phyloP scores from a whole-genome alignment of 1,139 yeast species.

The Sugiyamaella xylanicola region DNA sequence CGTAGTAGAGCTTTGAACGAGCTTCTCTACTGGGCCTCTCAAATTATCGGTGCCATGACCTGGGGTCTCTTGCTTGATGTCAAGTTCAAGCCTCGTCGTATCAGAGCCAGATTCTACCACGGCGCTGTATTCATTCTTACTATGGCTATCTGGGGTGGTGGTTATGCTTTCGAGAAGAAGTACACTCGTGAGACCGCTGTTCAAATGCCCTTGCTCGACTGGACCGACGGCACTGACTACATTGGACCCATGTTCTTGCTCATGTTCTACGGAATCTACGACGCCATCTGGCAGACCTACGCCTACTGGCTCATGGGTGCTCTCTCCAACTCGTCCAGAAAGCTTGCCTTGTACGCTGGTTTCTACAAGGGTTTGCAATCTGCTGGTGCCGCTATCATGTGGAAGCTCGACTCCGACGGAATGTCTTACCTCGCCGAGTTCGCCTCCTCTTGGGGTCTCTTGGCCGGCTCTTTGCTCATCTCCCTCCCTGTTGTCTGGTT shows the following conservation, averaged over 20 bases:
- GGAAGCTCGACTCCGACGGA: conserved; percentile 56
- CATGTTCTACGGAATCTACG: conserved; percentile 61
- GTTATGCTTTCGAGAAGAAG: conserved; percentile 53
- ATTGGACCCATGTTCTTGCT: conserved; percentile 63
- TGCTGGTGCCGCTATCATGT: conserved; percentile 62
- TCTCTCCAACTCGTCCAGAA: conserved; percentile 57
- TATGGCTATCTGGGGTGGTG: conserved; percentile 64
- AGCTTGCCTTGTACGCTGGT: conserved; percentile 61
- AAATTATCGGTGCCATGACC: conserved; percentile 58
- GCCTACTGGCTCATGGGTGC: conserved; percentile 61
- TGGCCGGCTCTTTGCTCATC: conserved; percentile 52
- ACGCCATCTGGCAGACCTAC: conserved; percentile 60
- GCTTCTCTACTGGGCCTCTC: conserved; percentile 61
- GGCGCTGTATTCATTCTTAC: conserved; percentile 47
- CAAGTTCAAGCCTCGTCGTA: conserved; percentile 47
- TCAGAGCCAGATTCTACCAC: conserved; percentile 54
- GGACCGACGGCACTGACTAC: conserved; percentile 45
- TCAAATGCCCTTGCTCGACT: conserved; percentile 43
- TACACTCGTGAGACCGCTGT: conserved; percentile 46
- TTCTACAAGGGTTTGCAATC: conserved; percentile 64
- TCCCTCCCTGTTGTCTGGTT: conserved; percentile 48
- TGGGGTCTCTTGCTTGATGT: conserved; percentile 55
- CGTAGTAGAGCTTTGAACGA: conserved; percentile 64
- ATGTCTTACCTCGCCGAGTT: conserved; percentile 50
- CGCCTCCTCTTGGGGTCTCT: conserved; percentile 59